These are phyloP conservation scores for Aspergillus clavatus DNA, from an alignment of 2,329 filamentous ascomycete genomes.

Conservation along the genomic window DNA sequence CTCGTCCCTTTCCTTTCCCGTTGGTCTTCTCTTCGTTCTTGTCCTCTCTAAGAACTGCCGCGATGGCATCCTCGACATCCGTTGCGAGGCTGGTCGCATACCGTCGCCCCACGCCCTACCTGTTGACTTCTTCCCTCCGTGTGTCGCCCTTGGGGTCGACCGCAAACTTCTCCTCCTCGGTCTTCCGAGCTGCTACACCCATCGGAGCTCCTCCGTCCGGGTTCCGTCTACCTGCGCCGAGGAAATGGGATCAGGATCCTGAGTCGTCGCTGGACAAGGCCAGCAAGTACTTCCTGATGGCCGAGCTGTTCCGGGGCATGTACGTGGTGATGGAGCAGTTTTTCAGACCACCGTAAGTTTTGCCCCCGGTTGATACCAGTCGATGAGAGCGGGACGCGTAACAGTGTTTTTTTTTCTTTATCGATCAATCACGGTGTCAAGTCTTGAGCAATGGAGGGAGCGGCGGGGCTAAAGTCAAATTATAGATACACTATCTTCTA, in stretches of 20 bases:
- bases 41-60: constrained; percentile 8
- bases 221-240: constrained; percentile 70
- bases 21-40: constrained; percentile 11
- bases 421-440: background rate
- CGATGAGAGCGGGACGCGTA: background rate
- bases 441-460: background rate
- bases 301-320: constrained; percentile 96
- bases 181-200: constrained; percentile 60
- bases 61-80: constrained; percentile 44
- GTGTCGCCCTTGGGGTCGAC: constrained; percentile 39
- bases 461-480: background rate
- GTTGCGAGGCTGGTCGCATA: constrained; percentile 42
- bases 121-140: constrained; percentile 30
- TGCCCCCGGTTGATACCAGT: too few species aligned
- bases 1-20: constrained; percentile 9
- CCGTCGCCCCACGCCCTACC: constrained; percentile 30
- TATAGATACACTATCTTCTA: constrained; percentile 94
- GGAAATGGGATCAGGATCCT: constrained; percentile 73
- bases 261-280: constrained; percentile 76
- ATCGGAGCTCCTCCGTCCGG: constrained; percentile 71
- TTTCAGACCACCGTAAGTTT: constrained; percentile 91
- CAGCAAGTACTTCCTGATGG: constrained; percentile 90
- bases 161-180: constrained; percentile 60
- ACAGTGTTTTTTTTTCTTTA: background rate
- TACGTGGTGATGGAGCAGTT: constrained; percentile 96